phyloP scores from a whole-genome alignment of 371 early-diverging fungal genomes.

The Rhizopus arrhizus region DNA sequence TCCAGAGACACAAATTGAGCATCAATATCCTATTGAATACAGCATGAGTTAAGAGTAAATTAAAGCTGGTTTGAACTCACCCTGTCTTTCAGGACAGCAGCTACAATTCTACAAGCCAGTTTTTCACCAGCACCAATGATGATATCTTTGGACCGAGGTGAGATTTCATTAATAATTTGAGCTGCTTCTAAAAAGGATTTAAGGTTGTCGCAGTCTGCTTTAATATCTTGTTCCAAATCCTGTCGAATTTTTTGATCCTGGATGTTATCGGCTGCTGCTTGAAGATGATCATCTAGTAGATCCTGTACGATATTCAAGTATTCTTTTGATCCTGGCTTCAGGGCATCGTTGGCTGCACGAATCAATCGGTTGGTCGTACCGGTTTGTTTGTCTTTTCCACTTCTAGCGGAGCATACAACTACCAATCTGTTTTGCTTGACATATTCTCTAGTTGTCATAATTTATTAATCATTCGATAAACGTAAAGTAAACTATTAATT shows the following conservation, averaged over 20 bases:
- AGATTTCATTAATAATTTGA: slow-evolving; percentile 93
- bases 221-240: slow-evolving; percentile 61
- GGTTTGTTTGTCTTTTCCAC: slow-evolving; percentile 73
- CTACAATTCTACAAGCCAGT: slow-evolving; percentile 87
- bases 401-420: slow-evolving; percentile 83
- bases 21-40: slow-evolving; percentile 67
- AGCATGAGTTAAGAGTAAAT: slow-evolving; percentile 3
- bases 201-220: slow-evolving; percentile 76
- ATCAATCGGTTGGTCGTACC: slow-evolving; percentile 79
- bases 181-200: slow-evolving; percentile 90
- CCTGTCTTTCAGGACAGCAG: slow-evolving; percentile 77
- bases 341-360: slow-evolving; percentile 72
- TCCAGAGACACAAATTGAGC: slow-evolving; percentile 86
- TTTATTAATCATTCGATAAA: too few species aligned
- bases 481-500: background rate
- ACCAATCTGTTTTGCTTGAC: slow-evolving; percentile 70
- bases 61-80: slow-evolving; percentile 24
- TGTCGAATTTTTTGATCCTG: slow-evolving; percentile 52
- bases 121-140: slow-evolving; percentile 95
- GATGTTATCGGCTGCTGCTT: slow-evolving; percentile 67
- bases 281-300: slow-evolving; percentile 81
- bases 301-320: slow-evolving; percentile 77
- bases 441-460: slow-evolving; percentile 37
- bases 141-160: slow-evolving; percentile 92
- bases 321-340: slow-evolving; percentile 61